Evolutionary conservation across 139 green algal species (phyloP).

Genomic region (Coelastrella sp.): DNA sequence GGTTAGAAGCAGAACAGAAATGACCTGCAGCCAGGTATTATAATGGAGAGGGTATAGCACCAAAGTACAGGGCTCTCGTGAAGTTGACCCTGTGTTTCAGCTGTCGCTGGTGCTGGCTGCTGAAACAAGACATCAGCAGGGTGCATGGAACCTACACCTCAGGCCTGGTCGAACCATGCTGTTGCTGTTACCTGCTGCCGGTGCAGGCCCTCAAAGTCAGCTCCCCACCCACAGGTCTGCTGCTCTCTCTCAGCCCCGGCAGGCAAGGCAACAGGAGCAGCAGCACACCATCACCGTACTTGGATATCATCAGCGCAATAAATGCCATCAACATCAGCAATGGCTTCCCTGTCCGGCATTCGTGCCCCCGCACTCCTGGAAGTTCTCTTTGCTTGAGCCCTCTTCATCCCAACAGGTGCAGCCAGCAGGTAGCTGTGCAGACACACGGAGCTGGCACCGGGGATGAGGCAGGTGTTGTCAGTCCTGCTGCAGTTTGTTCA

Average conservation of each 20-base stretch:
- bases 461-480: neutral
- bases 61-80: neutral
- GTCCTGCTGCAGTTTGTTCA: neutral
- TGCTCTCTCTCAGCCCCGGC: neutral
- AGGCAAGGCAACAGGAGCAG: neutral
- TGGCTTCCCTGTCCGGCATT: neutral
- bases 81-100: neutral
- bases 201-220: neutral
- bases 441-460: neutral
- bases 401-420: neutral
- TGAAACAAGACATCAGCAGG: no score
- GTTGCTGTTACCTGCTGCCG: neutral
- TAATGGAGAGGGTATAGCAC: neutral
- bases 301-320: constrained; percentile 2
- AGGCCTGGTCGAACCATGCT: neutral
- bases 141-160: no score
- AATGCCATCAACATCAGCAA: neutral
- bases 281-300: neutral
- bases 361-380: neutral
- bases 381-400: constrained; percentile 11
- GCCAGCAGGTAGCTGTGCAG: neutral
- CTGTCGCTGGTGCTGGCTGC: neutral
- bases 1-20: neutral
- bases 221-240: neutral
- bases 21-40: neutral